Evolutionary conservation across 768 basidiomycete genomes (phyloP).

Genomic region (Terana coerulea): DNA sequence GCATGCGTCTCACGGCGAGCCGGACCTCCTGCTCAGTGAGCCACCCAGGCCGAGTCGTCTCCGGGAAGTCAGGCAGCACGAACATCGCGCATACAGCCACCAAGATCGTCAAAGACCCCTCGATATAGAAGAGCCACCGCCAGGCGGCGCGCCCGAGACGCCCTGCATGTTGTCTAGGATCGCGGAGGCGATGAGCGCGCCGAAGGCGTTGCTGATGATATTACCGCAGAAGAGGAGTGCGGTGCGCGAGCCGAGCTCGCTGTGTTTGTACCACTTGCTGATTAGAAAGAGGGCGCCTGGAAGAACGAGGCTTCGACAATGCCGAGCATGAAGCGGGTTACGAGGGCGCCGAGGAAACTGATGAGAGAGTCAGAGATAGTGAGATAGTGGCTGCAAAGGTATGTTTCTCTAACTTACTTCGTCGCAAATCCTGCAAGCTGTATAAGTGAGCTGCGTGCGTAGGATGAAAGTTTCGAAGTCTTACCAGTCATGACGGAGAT

Average conservation of each 20-base stretch:
- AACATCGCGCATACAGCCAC: constrained; percentile 55
- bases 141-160: constrained; percentile 64
- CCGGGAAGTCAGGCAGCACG: constrained; percentile 73
- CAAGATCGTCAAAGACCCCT: constrained; percentile 54
- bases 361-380: neutral
- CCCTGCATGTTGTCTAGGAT: constrained; percentile 76
- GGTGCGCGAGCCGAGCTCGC: constrained; percentile 65
- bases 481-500: constrained; percentile 48
- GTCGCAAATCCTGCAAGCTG: constrained; percentile 17
- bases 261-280: constrained; percentile 71
- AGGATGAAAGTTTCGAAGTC: neutral
- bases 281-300: constrained; percentile 60
- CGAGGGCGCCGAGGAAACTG: constrained; percentile 55
- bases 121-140: constrained; percentile 69
- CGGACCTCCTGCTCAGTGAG: constrained; percentile 51
- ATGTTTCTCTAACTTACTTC: constrained; percentile 13
- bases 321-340: constrained; percentile 74
- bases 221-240: constrained; percentile 72
- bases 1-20: constrained; percentile 56
- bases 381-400: neutral
- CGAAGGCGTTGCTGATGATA: constrained; percentile 80
- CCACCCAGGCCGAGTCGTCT: constrained; percentile 47
- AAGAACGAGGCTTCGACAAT: constrained; percentile 58
- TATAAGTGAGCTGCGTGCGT: neutral
- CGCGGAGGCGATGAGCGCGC: constrained; percentile 72